Conservation (phyloP, 2,329 filamentous ascomycete species). For the Nigrospora sphaerica region DNA sequence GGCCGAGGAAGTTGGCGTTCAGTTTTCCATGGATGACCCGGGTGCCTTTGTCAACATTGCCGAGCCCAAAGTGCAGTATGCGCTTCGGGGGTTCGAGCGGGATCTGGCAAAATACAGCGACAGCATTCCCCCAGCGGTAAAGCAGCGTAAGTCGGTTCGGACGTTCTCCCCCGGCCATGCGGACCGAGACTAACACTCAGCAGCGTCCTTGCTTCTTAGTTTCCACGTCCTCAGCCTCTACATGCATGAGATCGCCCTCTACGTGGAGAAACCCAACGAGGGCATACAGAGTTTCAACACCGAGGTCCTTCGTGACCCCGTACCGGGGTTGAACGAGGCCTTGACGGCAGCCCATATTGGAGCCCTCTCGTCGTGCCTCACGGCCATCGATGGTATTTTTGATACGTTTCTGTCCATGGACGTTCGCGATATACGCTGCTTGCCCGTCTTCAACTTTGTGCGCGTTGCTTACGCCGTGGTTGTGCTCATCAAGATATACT, state of each 20-base stretch:
- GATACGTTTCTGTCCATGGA: conserved; percentile 58
- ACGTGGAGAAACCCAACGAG: conserved; percentile 53
- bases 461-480: conserved; percentile 66
- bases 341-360: conserved; percentile 55
- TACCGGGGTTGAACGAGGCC: conserved; percentile 28
- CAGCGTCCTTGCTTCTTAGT: conserved; percentile 56
- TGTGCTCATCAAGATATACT: conserved; percentile 67
- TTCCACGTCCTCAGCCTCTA: conserved; percentile 63
- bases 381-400: conserved; percentile 59
- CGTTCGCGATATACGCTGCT: conserved; percentile 47
- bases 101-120: conserved; percentile 54
- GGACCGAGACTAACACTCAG: conserved; percentile 4
- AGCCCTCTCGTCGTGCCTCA: conserved; percentile 59
- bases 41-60: conserved; percentile 44
- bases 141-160: conserved; percentile 43
- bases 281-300: conserved; percentile 39
- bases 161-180: background rate
- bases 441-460: conserved; percentile 66
- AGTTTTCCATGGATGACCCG: conserved; percentile 62
- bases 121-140: conserved; percentile 43
- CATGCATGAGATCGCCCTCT: conserved; percentile 69
- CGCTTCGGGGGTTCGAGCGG: conserved; percentile 57
- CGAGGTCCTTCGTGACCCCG: conserved; percentile 34
- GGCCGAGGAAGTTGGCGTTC: conserved; percentile 60
- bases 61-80: conserved; percentile 57